Evolutionary conservation across 345 rosid species (phyloP).

Genomic region (Psidium guajava): DNA sequence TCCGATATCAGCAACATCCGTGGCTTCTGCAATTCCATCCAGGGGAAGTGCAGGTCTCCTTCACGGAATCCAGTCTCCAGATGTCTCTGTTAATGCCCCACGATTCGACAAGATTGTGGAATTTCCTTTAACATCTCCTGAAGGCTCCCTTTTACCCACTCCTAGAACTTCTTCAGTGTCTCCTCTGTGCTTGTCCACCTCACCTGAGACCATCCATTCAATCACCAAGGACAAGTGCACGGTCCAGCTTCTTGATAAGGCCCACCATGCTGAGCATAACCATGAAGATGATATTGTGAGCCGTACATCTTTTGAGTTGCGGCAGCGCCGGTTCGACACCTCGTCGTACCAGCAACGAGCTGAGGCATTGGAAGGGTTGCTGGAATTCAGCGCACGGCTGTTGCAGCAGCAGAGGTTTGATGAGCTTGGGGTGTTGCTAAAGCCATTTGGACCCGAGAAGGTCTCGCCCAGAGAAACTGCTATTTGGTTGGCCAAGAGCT

Average conservation of each 20-base stretch:
- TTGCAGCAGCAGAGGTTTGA: slow-evolving; percentile 65
- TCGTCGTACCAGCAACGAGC: slow-evolving; percentile 91
- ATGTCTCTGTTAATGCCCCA: slow-evolving; percentile 86
- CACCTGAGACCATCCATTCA: slow-evolving; percentile 29
- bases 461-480: slow-evolving; percentile 96
- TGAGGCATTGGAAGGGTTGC: slow-evolving; percentile 90
- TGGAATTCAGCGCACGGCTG: slow-evolving; percentile 85
- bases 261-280: slow-evolving; percentile 5
- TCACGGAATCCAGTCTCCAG: slow-evolving; percentile 37
- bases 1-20: slow-evolving; percentile 30
- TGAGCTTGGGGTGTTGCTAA: slow-evolving; percentile 77
- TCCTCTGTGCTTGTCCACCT: slow-evolving; percentile 33
- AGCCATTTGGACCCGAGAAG: slow-evolving; percentile 90
- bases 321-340: slow-evolving; percentile 64
- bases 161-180: slow-evolving; percentile 24
- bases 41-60: slow-evolving; percentile 18
- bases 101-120: slow-evolving; percentile 83
- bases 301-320: slow-evolving; percentile 36
- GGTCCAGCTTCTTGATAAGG: slow-evolving; percentile 23
- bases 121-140: slow-evolving; percentile 50
- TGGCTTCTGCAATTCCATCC: slow-evolving; percentile 19
- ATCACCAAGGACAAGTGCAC: slow-evolving; percentile 86
- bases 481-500: slow-evolving; percentile 93
- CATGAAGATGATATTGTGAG: slow-evolving; percentile 18
- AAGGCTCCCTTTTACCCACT: slow-evolving; percentile 29